Conservation (phyloP, 345 rosid species). For the Eucalyptus regnans region DNA sequence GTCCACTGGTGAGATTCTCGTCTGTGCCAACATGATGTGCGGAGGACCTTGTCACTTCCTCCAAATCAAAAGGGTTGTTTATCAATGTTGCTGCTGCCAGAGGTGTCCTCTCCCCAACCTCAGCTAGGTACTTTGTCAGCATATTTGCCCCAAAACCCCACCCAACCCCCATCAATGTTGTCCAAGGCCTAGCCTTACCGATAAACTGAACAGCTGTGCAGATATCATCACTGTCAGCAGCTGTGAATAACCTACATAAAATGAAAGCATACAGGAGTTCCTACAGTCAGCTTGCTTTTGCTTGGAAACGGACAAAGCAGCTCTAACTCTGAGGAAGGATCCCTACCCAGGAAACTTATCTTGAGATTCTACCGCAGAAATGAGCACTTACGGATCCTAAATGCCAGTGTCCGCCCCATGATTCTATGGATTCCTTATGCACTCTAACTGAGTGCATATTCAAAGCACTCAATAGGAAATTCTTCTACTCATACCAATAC, state of each 20-base stretch:
- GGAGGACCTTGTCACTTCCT: constrained; percentile 65
- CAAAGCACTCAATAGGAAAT: not conserved
- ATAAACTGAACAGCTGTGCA: constrained; percentile 61
- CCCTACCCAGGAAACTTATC: not conserved
- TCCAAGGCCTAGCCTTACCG: constrained; percentile 84
- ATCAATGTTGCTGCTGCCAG: constrained; percentile 83
- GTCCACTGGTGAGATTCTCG: constrained; percentile 57
- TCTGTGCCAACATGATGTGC: constrained; percentile 37
- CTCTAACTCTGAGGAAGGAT: not conserved
- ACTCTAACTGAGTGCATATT: not conserved
- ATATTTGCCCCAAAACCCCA: constrained; percentile 92
- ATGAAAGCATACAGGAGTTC: constrained; percentile 15
- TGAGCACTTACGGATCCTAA: not conserved
- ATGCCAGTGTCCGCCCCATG: not conserved
- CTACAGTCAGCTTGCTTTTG: constrained; percentile 6
- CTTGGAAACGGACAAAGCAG: not conserved
- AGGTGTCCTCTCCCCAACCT: constrained; percentile 79
- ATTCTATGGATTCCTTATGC: not conserved
- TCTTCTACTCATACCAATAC: not conserved
- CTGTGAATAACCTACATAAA: constrained; percentile 87
- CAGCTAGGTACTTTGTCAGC: constrained; percentile 82
- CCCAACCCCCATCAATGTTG: constrained; percentile 74
- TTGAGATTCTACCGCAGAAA: not conserved
- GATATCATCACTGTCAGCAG: constrained; percentile 96
- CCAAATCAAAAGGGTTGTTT: constrained; percentile 88